Conservation (phyloP, 495 filamentous ascomycete species). For the Trichoderma parareesei region DNA sequence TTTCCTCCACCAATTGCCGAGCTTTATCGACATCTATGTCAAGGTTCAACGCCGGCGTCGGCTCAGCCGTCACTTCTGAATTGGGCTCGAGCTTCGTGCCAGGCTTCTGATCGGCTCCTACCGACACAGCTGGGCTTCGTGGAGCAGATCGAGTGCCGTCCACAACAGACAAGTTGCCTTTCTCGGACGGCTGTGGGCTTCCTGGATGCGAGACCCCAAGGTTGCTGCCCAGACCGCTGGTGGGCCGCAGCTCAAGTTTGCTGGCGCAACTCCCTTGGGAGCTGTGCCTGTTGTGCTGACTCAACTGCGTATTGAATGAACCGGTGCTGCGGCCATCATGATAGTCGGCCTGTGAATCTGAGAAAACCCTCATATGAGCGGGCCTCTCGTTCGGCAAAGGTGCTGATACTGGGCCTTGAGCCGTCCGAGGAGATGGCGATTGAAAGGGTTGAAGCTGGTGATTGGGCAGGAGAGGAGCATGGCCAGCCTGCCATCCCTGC, state of each 20-base stretch:
- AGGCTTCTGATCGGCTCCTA: conserved; percentile 1
- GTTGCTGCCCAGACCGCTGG: background rate
- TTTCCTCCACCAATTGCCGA: background rate
- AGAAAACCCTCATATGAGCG: background rate
- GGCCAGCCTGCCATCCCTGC: background rate
- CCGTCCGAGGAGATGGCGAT: background rate
- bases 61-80: background rate
- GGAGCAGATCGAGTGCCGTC: background rate
- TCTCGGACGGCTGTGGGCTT: background rate
- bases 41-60: background rate
- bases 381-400: background rate
- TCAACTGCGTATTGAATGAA: background rate
- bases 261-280: background rate
- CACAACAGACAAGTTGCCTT: background rate
- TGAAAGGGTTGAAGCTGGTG: background rate
- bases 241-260: background rate
- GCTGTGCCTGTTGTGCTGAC: background rate
- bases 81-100: background rate
- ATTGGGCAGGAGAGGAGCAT: background rate
- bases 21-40: background rate
- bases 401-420: background rate
- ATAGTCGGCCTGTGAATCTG: background rate
- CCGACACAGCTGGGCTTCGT: background rate
- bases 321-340: background rate
- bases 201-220: background rate